Evolutionary conservation across 352 stramenopile species (phyloP), one percentile per base, ranked within the genome.

Genomic region (Phytopythium cucurbitacearum): DNA sequence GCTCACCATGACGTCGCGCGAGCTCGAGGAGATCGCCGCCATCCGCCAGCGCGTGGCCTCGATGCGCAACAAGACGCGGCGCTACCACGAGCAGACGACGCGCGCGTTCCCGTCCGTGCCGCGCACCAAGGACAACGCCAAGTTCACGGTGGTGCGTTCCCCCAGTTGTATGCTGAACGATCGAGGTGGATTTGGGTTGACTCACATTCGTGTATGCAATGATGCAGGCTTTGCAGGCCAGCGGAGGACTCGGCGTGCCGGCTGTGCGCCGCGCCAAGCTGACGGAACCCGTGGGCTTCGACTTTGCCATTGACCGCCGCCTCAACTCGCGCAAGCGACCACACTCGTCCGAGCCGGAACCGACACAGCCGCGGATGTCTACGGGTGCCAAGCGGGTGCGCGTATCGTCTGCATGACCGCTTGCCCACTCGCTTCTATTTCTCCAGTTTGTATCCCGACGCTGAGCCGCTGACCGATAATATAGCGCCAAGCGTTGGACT

Each of bases 11-110:
- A 91, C 80, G 48, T 89, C 80, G n/a, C 73, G 78, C 44, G 80
- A 91, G 54, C 41, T 91, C 42, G 62, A 78, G 52, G 80, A 91
- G 64, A 91, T 91, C 51, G 71, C 70, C 4, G 77, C 80, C 38
- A 74, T 91, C 48, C 69, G 70, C 55, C 80, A 82, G 48, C 76
- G 77, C 44, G 65, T 91, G 2, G 53, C 66, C 21, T 63, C 67
- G 16, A 79, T 73, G 60, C 80, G 80, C 33, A 71, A 67, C 33
- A 83, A 82, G 47, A 85, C 78, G 49, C 65, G 76, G 39, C 73
- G 76, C 40, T 91, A 91, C 44, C 80, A 89, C 48, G 64, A 91
- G 32, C 58, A 62, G 6, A 91, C 69, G 37, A 89, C 78, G 42
- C 62, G 71, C 32, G 57, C 44, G 16, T 7, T 56, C 40, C 64